Evolutionary conservation across 176 grass and related monocot species (phyloP), one percentile per base, ranked within the genome.

Genomic region (Eragrostis nindensis): DNA sequence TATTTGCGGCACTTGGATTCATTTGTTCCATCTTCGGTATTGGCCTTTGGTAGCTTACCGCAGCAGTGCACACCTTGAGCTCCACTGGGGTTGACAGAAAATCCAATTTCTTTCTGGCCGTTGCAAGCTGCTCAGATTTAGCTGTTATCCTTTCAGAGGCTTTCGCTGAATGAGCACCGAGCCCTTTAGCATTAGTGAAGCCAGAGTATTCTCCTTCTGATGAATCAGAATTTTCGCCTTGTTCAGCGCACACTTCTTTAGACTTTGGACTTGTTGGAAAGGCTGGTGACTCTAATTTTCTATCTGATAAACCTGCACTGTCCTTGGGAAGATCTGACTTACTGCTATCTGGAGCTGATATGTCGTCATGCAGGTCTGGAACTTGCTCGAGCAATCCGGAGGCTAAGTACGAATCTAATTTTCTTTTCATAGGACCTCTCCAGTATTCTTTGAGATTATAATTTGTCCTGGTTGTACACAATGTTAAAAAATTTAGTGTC

Each of bases 391-490:
- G 53, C 80, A 86, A 74, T 62, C 88, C 88, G 47, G 88, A 87
- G 27, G 84, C 45, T 70, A 90, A 74, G 86, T 87, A 87, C 15
- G 65, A 83, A 68, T 90, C 72, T 55, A 90, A 54, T 47, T 90
- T 90, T 78, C 62, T 83, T 65, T 74, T 87, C 80, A 90, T 79
- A 49, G 54, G 63, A 83, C 80, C 75, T 54, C 84, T 79, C 88
- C 88, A 87, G 62, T 90, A 54, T 70, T 83, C 53, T 76, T 90
- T 90, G 54, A 90, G 86, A 62, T 69, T 80, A 70, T 68, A 27
- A 63, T 80, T 86, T 62, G 88, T 90, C 88, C 88, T 87, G 84
- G 32, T 73, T 66, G 67, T 57, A 73, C 19, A 83, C 17, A 7
- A 74, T 46, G 16, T 44, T 19, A 82, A 39, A 41, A 62, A 82